Conservation (phyloP, 2,329 filamentous ascomycete genomes). For the Diplodia sapinea region DNA sequence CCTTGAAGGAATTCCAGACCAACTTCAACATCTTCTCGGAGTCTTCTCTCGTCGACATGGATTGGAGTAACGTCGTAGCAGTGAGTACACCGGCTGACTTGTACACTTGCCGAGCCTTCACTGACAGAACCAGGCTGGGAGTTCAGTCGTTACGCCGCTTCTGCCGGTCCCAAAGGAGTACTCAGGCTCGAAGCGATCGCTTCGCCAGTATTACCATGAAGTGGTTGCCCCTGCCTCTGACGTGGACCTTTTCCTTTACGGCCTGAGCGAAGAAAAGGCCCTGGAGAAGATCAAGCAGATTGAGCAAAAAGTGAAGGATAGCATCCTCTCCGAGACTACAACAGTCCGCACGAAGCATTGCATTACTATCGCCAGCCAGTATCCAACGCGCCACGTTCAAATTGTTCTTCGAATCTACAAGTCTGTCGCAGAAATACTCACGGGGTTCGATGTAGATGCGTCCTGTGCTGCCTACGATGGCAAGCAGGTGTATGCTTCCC, state of each 20-base stretch:
- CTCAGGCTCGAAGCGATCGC: constrained; percentile 47
- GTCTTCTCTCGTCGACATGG: constrained; percentile 73
- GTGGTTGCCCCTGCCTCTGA: constrained; percentile 82
- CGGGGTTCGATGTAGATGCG: constrained; percentile 87
- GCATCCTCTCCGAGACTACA: constrained; percentile 81
- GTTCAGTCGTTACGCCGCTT: constrained; percentile 78
- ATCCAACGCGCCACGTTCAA: constrained; percentile 82
- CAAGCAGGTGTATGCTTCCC: constrained; percentile 77
- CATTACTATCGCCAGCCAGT: constrained; percentile 83
- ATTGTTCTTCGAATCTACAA: constrained; percentile 87
- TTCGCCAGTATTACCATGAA: constrained; percentile 74
- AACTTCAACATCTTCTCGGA: constrained; percentile 87
- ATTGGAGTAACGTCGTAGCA: constrained; percentile 83
- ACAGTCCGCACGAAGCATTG: constrained; percentile 86
- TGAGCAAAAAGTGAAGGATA: constrained; percentile 74
- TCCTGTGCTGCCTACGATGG: constrained; percentile 83
- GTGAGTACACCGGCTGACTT: neutral
- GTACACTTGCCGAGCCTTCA: neutral
- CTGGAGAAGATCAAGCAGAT: constrained; percentile 85
- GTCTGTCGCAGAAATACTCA: constrained; percentile 81
- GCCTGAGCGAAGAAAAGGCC: constrained; percentile 75
- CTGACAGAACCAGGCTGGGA: constrained; percentile 63
- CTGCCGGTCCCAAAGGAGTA: constrained; percentile 66
- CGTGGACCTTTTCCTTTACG: constrained; percentile 85
- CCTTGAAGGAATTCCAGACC: constrained; percentile 72